Conservation (phyloP, 2,329 filamentous ascomycete genomes). For the Fusarium humuli region DNA sequence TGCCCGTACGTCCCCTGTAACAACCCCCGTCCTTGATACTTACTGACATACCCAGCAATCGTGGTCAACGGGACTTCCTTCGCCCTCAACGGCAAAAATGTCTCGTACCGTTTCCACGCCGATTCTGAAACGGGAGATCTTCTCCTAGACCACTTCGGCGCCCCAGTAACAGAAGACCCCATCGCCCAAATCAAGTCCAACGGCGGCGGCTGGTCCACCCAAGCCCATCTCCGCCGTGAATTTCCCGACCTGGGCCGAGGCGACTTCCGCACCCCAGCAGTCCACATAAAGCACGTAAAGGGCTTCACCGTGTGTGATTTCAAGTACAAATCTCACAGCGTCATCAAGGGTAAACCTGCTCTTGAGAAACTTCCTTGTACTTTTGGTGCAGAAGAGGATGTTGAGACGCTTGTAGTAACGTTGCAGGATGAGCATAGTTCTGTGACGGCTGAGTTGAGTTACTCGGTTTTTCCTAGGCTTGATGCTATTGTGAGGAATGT, state of each 20-base stretch:
- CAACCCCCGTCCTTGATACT: not conserved
- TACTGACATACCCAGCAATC: constrained; percentile 56
- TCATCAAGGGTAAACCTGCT: constrained; percentile 66
- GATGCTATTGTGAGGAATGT: constrained; percentile 72
- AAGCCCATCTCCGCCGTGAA: constrained; percentile 66
- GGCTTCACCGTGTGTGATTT: constrained; percentile 71
- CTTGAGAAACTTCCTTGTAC: constrained; percentile 69
- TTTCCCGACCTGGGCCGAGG: constrained; percentile 73
- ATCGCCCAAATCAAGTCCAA: constrained; percentile 54
- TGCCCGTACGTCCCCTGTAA: constrained; percentile 9
- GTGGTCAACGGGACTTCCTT: constrained; percentile 67
- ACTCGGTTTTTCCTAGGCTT: constrained; percentile 72
- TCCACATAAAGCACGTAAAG: constrained; percentile 68
- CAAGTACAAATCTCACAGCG: constrained; percentile 67
- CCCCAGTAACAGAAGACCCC: constrained; percentile 62
- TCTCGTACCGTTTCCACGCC: constrained; percentile 74
- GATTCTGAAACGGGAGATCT: constrained; percentile 67
- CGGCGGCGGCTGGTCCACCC: constrained; percentile 64
- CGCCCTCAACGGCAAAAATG: constrained; percentile 64
- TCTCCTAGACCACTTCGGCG: constrained; percentile 71
- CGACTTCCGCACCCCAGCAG: constrained; percentile 71
- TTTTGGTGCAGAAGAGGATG: constrained; percentile 66
- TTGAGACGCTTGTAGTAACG: constrained; percentile 68
- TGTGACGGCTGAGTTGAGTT: constrained; percentile 68
- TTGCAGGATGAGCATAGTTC: constrained; percentile 69